These are phyloP conservation scores for Boletus pseudopeckii DNA, from an alignment of 768 basidiomycete species.

Conservation along the genomic window DNA sequence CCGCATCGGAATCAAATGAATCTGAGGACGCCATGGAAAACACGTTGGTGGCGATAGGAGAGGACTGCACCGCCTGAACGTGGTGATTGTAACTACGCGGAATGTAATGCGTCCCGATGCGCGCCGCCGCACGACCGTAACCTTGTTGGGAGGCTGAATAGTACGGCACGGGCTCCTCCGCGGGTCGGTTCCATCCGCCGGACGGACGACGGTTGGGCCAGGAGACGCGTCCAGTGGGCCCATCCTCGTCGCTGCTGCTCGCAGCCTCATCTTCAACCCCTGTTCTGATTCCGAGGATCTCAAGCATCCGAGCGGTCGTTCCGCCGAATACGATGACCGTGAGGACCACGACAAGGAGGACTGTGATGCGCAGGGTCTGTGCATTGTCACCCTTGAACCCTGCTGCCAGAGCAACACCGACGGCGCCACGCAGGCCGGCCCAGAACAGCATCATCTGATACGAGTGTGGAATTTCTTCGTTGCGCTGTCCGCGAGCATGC, in stretches of 20 bases:
- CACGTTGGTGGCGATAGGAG: slow-evolving; percentile 29
- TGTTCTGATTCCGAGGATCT: slow-evolving; percentile 91
- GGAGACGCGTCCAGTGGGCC: slow-evolving; percentile 25
- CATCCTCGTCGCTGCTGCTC: slow-evolving; percentile 51
- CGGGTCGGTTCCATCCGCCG: slow-evolving; percentile 42
- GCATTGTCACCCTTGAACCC: slow-evolving; percentile 95
- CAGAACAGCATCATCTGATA: slow-evolving; percentile 99
- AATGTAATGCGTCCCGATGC: slow-evolving; percentile 58
- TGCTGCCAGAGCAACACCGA: slow-evolving; percentile 95
- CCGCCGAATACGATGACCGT: slow-evolving; percentile 95
- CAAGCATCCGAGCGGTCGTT: slow-evolving; percentile 95
- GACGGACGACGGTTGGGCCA: slow-evolving; percentile 36
- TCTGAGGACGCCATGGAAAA: slow-evolving; percentile 75
- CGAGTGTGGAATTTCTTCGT: slow-evolving; percentile 92
- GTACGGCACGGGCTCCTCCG: slow-evolving; percentile 43
- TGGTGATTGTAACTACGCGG: slow-evolving; percentile 63
- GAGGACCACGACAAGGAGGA: slow-evolving; percentile 92
- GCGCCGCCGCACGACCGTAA: slow-evolving; percentile 35
- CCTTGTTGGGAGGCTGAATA: slow-evolving; percentile 25
- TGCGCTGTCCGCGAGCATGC: slow-evolving; percentile 79
- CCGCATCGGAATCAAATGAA: slow-evolving; percentile 69
- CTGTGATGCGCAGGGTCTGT: slow-evolving; percentile 86
- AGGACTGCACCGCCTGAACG: slow-evolving; percentile 21
- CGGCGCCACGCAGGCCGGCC: slow-evolving; percentile 95
- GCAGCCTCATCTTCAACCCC: slow-evolving; percentile 93